Evolutionary conservation across 1,139 yeast species (phyloP).

Genomic region (Torulaspora pretoriensis): DNA sequence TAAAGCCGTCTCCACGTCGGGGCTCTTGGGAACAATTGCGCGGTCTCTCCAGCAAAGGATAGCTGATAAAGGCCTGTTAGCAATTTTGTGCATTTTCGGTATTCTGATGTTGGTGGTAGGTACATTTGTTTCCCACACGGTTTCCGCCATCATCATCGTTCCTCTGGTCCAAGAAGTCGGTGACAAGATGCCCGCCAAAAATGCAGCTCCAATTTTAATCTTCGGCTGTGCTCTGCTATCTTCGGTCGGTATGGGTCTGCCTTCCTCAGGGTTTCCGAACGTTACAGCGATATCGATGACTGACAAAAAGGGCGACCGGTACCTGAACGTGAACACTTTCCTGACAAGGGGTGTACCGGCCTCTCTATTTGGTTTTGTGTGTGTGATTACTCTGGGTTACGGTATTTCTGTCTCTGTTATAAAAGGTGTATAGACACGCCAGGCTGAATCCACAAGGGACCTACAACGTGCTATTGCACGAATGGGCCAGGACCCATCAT

Average conservation of each 20-base stretch:
- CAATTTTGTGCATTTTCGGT: conserved; percentile 63
- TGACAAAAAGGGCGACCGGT: conserved; percentile 65
- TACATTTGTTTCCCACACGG: conserved; percentile 73
- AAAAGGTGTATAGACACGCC: conserved; percentile 41
- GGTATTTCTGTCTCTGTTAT: conserved; percentile 52
- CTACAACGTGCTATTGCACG: too few relatives aligned
- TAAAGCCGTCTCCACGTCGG: conserved; percentile 68
- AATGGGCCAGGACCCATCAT: too few relatives aligned
- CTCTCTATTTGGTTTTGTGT: conserved; percentile 51
- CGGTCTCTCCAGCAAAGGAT: conserved; percentile 52
- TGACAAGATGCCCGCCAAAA: conserved; percentile 46
- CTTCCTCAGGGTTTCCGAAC: conserved; percentile 74
- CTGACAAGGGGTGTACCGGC: conserved; percentile 70
- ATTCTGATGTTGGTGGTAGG: conserved; percentile 62
- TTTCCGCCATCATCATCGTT: conserved; percentile 66
- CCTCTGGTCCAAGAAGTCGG: conserved; percentile 72
- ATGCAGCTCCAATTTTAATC: conserved; percentile 54
- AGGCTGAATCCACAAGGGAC: too few relatives aligned
- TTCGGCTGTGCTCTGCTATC: conserved; percentile 65
- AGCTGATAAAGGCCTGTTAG: conserved; percentile 53
- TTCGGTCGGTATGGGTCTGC: conserved; percentile 74
- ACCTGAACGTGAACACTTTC: conserved; percentile 59
- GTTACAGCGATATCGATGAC: conserved; percentile 77
- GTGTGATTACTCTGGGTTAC: conserved; percentile 61
- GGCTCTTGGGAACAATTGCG: conserved; percentile 62